Evolutionary conservation across 208 protist genomes (phyloP).

Genomic region (Vickermania ingenoplastis): DNA sequence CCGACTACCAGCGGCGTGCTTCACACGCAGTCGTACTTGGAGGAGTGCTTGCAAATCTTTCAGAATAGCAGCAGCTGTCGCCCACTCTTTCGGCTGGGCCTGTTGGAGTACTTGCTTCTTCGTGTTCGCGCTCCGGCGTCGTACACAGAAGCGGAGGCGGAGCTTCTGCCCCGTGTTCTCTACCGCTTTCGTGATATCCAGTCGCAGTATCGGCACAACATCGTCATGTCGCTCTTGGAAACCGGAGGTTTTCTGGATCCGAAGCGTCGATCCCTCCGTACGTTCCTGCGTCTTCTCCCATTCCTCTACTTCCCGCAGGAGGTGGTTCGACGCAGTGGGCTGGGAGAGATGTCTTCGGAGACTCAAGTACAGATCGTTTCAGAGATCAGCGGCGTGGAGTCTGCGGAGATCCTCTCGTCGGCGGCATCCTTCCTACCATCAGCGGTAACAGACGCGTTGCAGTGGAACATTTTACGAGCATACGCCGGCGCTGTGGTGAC

Average conservation of each 20-base stretch:
- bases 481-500: not conserved
- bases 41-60: constrained; percentile 19
- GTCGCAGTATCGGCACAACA: not conserved
- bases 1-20: not conserved
- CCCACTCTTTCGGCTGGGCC: constrained; percentile 6
- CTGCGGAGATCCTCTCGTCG: not conserved
- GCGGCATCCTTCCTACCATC: not conserved
- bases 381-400: not conserved
- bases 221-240: not conserved
- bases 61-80: constrained; percentile 20
- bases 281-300: not conserved
- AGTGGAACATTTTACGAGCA: not conserved
- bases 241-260: not conserved
- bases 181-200: constrained; percentile 6
- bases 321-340: not conserved
- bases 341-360: not conserved
- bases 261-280: not conserved
- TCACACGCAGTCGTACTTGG: constrained; percentile 1
- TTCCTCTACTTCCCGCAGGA: not conserved
- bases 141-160: constrained; percentile 4
- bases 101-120: constrained; percentile 27
- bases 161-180: constrained; percentile 10
- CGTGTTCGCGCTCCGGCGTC: constrained; percentile 7
- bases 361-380: not conserved
- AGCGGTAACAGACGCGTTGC: not conserved